Evolutionary conservation across 2,329 filamentous ascomycete genomes (phyloP).

Genomic region (Pseudogymnoascus verrucosus): DNA sequence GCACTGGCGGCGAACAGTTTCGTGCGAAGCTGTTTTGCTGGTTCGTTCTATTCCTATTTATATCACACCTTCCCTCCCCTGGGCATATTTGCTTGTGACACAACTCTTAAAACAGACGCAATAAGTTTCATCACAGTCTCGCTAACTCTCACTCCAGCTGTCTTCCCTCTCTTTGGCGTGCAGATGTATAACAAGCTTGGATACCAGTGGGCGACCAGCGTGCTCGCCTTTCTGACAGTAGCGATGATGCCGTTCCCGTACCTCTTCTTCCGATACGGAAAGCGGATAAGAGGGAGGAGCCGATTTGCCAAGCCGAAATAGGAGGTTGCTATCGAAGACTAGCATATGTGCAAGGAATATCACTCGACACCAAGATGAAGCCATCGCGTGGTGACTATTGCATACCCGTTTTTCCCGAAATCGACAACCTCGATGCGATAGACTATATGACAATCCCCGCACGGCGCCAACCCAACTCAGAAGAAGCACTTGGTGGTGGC

Average conservation of each 20-base stretch:
- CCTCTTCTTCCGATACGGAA: conserved; percentile 54
- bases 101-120: neutral
- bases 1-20: conserved; percentile 81
- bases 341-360: no score
- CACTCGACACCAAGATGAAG: no score
- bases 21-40: conserved; percentile 67
- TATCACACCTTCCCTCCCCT: neutral
- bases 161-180: conserved; percentile 67
- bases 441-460: no score
- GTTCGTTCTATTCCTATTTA: conserved; percentile 31
- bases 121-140: neutral
- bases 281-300: conserved; percentile 46
- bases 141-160: conserved; percentile 42
- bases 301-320: conserved; percentile 31
- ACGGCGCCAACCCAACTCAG: no score
- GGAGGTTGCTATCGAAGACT: no score
- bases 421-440: no score
- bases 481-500: no score
- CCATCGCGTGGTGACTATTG: no score
- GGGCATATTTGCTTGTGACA: no score
- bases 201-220: conserved; percentile 59
- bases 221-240: conserved; percentile 54
- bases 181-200: conserved; percentile 65
- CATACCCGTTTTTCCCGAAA: no score
- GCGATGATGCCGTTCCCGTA: conserved; percentile 58